phyloP scores from a whole-genome alignment of 352 stramenopile species.

The Pythium angustatum region DNA sequence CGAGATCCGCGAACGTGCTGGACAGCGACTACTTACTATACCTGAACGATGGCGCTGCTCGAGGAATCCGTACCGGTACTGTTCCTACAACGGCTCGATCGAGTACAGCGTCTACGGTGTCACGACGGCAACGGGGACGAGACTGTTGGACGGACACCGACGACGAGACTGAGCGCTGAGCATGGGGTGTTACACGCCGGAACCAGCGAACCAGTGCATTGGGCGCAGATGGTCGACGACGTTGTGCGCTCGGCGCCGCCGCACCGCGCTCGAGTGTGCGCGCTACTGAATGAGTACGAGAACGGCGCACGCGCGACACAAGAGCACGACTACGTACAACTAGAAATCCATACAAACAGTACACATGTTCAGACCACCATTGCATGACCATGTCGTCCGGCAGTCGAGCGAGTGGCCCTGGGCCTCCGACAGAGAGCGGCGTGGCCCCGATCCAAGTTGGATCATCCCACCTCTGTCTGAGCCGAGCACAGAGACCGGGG shows the following conservation, averaged over 20 bases:
- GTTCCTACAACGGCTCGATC: constrained; percentile 75
- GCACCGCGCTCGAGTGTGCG: constrained; percentile 55
- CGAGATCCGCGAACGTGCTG: too few species aligned
- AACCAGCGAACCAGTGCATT: constrained; percentile 78
- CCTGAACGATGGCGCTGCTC: constrained; percentile 70
- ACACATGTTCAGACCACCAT: too few species aligned
- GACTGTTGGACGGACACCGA: constrained; percentile 77
- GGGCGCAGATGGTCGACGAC: constrained; percentile 65
- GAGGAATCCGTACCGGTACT: constrained; percentile 50
- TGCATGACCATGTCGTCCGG: too few species aligned
- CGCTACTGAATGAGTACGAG: constrained; percentile 30
- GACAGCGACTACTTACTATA: constrained; percentile 87
- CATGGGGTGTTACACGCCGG: constrained; percentile 70
- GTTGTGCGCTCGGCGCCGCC: constrained; percentile 46
- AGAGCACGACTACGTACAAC: too few species aligned
- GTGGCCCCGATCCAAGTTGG: too few species aligned
- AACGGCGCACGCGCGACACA: too few species aligned
- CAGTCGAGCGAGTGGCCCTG: too few species aligned
- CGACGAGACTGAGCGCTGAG: constrained; percentile 67
- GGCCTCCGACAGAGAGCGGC: too few species aligned
- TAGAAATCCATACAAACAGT: too few species aligned
- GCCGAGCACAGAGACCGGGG: too few species aligned
- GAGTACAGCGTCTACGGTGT: constrained; percentile 72
- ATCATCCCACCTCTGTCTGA: too few species aligned
- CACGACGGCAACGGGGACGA: constrained; percentile 65